A percentile compares a stretch with the other conserved stretches of the same genome.
Evolutionary conservation across 1,284 basidiomycete species (phyloP).

Genomic region (Puccinia polysora): DNA sequence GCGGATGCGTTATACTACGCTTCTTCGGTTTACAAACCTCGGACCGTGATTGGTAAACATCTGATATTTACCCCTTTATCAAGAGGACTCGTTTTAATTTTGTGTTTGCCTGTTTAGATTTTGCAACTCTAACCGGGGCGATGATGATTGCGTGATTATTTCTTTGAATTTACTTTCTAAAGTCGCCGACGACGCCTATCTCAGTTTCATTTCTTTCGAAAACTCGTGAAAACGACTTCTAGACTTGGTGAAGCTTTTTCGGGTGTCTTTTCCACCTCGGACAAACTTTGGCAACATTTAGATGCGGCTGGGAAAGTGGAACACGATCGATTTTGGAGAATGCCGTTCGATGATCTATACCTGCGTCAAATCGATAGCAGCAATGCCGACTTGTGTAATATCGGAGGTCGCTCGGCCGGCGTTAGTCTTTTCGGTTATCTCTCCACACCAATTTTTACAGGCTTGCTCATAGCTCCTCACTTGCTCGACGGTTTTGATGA

Average conservation of each 20-base stretch:
- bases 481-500: no score
- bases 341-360: constrained; percentile 67
- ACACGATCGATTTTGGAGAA: constrained; percentile 59
- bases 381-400: constrained; percentile 75
- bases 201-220: no score
- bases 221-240: no score
- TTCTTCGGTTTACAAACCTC: constrained; percentile 70
- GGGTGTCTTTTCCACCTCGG: constrained; percentile 61
- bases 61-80: no score
- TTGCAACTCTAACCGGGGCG: constrained; percentile 71
- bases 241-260: constrained; percentile 70
- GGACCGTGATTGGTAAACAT: constrained; percentile 77
- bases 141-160: constrained; percentile 47
- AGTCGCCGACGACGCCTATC: no score
- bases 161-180: no score
- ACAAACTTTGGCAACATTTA: constrained; percentile 63
- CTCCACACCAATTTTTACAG: no score
- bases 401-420: constrained; percentile 68
- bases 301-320: constrained; percentile 67
- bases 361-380: constrained; percentile 67
- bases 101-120: constrained; percentile 30
- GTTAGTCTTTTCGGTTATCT: constrained; percentile 9
- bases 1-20: constrained; percentile 78
- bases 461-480: no score
- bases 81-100: no score